Conservation (phyloP, 768 basidiomycete genomes). For the Myochromella boudieri region DNA sequence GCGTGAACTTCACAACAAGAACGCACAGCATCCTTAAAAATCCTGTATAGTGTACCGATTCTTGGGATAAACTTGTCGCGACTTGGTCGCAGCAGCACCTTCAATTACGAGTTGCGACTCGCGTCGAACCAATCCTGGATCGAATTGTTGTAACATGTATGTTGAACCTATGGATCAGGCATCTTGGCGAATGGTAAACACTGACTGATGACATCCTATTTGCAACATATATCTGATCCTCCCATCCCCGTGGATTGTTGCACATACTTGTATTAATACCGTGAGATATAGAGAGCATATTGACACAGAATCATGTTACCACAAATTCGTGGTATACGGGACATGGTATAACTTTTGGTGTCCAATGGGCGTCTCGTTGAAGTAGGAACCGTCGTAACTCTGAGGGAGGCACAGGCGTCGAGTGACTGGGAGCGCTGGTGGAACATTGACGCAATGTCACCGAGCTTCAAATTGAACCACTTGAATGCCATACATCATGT, state of each 20-base stretch:
- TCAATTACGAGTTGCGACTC: constrained; percentile 39
- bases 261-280: constrained; percentile 3
- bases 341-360: neutral
- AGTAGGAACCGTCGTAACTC: neutral
- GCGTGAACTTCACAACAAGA: too few species aligned
- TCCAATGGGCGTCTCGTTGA: neutral
- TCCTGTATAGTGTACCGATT: constrained; percentile 47
- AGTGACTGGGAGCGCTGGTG: too few species aligned
- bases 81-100: constrained; percentile 40
- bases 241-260: too few species aligned
- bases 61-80: constrained; percentile 46
- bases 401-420: too few species aligned
- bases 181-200: constrained; percentile 40
- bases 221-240: constrained; percentile 1
- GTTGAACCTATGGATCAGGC: constrained; percentile 51
- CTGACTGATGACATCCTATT: neutral
- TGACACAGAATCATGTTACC: constrained; percentile 12
- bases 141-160: constrained; percentile 54
- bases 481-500: constrained; percentile 24
- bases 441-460: constrained; percentile 35
- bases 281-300: constrained; percentile 2
- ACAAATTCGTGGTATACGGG: too few species aligned
- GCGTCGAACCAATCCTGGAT: constrained; percentile 42
- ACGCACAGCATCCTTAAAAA: constrained; percentile 1
- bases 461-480: constrained; percentile 89